Percentiles rank a stretch among this genome's conserved stretches.
These are phyloP conservation scores for Phytophthora foliorum DNA, from an alignment of 352 stramenopile genomes.

Conservation along the genomic window DNA sequence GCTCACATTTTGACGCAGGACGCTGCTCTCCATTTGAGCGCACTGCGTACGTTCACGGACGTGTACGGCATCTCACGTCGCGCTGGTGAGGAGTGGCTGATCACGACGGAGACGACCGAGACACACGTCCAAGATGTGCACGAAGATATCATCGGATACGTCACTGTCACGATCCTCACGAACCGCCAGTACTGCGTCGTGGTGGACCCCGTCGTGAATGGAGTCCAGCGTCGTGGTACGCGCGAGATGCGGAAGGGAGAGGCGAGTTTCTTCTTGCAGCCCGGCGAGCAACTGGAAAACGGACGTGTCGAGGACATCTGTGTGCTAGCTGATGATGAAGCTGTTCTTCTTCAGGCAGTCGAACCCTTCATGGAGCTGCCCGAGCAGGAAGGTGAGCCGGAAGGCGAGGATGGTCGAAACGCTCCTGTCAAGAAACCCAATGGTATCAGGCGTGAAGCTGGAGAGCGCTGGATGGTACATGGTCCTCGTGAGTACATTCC, in stretches of 20 bases:
- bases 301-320: conserved; percentile 69
- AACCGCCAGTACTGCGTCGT: conserved; percentile 89
- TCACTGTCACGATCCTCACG: conserved; percentile 72
- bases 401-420: conserved; percentile 29
- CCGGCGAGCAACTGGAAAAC: conserved; percentile 70
- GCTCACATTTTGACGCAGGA: conserved; percentile 77
- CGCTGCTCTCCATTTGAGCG: conserved; percentile 70
- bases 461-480: conserved; percentile 87
- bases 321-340: conserved; percentile 80
- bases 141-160: conserved; percentile 71
- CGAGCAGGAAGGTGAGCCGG: conserved; percentile 29
- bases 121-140: conserved; percentile 85
- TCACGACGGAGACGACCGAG: conserved; percentile 76
- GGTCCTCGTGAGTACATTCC: conserved; percentile 84
- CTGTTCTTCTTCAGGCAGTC: conserved; percentile 78
- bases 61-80: conserved; percentile 77
- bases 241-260: conserved; percentile 80
- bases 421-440: conserved; percentile 19
- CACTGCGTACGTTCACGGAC: conserved; percentile 79
- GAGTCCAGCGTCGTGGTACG: conserved; percentile 76
- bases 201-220: conserved; percentile 71
- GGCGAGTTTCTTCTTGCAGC: conserved; percentile 77
- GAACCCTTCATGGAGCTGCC: conserved; percentile 65
- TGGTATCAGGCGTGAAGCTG: conserved; percentile 59
- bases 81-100: conserved; percentile 83